Base-by-base conservation (phyloP, 1,284 basidiomycete species). In the Spongiforma sp. region DNA sequence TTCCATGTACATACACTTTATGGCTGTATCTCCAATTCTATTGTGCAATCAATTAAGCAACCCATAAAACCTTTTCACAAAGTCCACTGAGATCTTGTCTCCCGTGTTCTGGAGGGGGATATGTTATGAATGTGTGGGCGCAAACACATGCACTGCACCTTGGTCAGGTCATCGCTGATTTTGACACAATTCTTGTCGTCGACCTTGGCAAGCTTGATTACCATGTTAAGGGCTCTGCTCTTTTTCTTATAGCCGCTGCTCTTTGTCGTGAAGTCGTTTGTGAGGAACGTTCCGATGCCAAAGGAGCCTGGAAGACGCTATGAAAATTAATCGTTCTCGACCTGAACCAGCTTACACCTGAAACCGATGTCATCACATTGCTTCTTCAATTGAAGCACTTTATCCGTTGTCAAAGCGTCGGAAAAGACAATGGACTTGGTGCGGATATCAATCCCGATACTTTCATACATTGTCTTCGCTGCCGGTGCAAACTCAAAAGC, bases 261-360 rank as follows among this genome's bases (percentile, higher is more conserved):
- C 54, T 14, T 61, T 57, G 83, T 86, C 64, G 75, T 77, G 79
- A 95, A 96, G 77, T 96, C 96, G 73, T 98, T 98, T 14, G 95
- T 95, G 17, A 98, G 79, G 75, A 86, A 91, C 0, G 96, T 98
- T 1, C 96, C 96, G 60, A 98, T 95, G 3, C 96, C 96, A 76
- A 95, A 98, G 1, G 90, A 87, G 57, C 89, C 87, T 87, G 54
- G 7, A 53, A 56, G 2, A 37, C 17, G 32, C 41, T 12, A 37
- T 61, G 46, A 62, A 30, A 17, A 61, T 32, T n/a, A 34, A 24
- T 9, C 24, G 34, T 57, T 65, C 60, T 26, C 53, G 12, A 46
- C 24, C 28, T 11, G 33, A 54, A 28, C 34, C 39, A 32, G 73
- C 83, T 59, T 69, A 93, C 94, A 85, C 59, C 82, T 86, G 62